Percentiles rank a stretch among this genome's conserved stretches.
These are phyloP conservation scores for Picocystis sp. DNA, from an alignment of 163 green algal species.

Conservation along the genomic window DNA sequence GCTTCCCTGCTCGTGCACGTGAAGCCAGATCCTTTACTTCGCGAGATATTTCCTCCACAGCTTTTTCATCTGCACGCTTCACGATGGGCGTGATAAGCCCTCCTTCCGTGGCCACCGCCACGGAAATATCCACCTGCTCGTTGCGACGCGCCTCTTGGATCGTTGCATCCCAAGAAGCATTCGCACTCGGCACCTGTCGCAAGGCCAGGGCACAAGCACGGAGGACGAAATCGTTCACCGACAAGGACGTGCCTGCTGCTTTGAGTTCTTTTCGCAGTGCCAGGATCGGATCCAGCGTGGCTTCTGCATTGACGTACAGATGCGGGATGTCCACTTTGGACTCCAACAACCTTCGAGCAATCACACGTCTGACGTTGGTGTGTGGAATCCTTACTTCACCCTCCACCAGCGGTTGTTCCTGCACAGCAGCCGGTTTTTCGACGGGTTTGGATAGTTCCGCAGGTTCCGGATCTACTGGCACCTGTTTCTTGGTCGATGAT, in stretches of 20 bases:
- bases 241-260: too few relatives aligned
- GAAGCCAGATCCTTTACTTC: conserved; percentile 44
- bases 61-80: conserved; percentile 54
- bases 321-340: conserved; percentile 58
- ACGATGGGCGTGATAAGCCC: conserved; percentile 94
- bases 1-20: conserved; percentile 49
- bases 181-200: conserved; percentile 45
- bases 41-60: conserved; percentile 32
- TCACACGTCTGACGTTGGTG: too few relatives aligned
- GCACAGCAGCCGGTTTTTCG: too few relatives aligned
- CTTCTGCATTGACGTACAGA: conserved; percentile 43
- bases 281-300: conserved; percentile 34
- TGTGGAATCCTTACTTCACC: too few relatives aligned
- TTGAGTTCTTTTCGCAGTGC: conserved; percentile 35
- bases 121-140: conserved; percentile 48
- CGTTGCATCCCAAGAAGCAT: conserved; percentile 41
- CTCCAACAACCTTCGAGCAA: conserved; percentile 47
- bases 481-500: too few relatives aligned
- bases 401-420: too few relatives aligned
- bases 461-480: too few relatives aligned
- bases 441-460: too few relatives aligned
- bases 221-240: conserved; percentile 79
- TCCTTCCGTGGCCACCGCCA: conserved; percentile 67
- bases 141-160: conserved; percentile 10
- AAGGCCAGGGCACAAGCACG: conserved; percentile 50